Conservation (phyloP, 345 rosid genomes). For the Pistacia atlantica region DNA sequence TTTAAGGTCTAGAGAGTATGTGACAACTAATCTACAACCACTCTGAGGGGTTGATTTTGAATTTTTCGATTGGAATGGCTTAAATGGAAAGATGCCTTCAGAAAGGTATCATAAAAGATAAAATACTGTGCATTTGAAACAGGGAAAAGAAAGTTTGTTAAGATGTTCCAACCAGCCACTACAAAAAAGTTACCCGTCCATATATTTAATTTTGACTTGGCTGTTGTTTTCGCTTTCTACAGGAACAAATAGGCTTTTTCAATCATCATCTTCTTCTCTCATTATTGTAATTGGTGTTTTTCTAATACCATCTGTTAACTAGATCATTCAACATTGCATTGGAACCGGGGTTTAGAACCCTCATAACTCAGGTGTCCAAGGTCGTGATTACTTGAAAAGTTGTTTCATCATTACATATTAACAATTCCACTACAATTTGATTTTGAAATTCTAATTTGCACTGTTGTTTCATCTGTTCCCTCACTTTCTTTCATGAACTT, state of each 20-base stretch:
- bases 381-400: too few relatives aligned
- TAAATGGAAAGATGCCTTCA: not conserved
- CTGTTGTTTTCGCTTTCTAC: not conserved
- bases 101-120: too few relatives aligned
- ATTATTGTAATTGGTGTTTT: not conserved
- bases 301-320: too few relatives aligned
- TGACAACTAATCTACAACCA: not conserved
- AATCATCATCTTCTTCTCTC: not conserved
- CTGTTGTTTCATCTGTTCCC: too few relatives aligned
- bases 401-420: too few relatives aligned
- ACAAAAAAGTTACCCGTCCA: not conserved
- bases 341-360: too few relatives aligned
- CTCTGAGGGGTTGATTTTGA: not conserved
- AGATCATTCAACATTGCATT: too few relatives aligned
- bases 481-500: too few relatives aligned
- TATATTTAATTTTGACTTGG: not conserved
- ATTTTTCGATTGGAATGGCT: not conserved
- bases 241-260: not conserved
- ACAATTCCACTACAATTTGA: too few relatives aligned
- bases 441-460: too few relatives aligned
- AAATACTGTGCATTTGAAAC: too few relatives aligned
- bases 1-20: not conserved
- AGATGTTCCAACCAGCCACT: conserved; percentile 1
- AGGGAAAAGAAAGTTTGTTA: not conserved
- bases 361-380: too few relatives aligned